Base-by-base conservation (phyloP, 192 early-diverging fungal species). In the Linnemannia elongata region DNA sequence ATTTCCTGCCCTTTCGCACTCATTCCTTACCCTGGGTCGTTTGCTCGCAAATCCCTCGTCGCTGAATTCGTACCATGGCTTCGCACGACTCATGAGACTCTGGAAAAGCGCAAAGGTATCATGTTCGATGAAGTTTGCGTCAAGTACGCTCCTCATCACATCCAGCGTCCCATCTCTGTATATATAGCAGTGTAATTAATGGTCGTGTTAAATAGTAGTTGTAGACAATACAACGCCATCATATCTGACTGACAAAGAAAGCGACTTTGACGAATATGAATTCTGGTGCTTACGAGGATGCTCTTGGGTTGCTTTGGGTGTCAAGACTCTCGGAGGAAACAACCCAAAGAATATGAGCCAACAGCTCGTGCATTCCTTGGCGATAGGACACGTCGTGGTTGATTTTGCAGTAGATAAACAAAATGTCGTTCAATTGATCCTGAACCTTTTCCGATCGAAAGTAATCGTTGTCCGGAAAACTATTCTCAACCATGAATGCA, bases 281-380 rank as follows among this genome's bases (percentile, higher is more conserved):
- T 20, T n/a, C 1, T 0, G 35, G 17, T 24, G 68, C 83, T 82
- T 88, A 91, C 89, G 85, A 80, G 3, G 74, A 41, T 13, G 33
- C 49, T 20, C 76, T 60, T 42, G 55, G 79, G 22, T 78, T 72
- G 15, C 72, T 30, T 66, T 52, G 52, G 41, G 75, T 69, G 75
- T 90, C 91, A 22, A 93, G 39, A 75, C 91, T 89, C 75, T 99
- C 98, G 9, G 83, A 63, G 35, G 97, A 91, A 30, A 99, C 93
- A 0, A 95, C 94, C 88, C 94, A 88, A 24, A 96, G 92, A 27
- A 98, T 89, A 30, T 96, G 96, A 1, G 97, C 98, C 20, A 97
- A 85, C 36, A 99, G 79, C 87, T 99, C 98, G 82, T 99, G 98
- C 98, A 99, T 99, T 39, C 98, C 98, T 85, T 99, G 98, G 54